These are phyloP conservation scores for Pyrenophora seminiperda DNA, from an alignment of 2,329 filamentous ascomycete species.

Conservation along the genomic window DNA sequence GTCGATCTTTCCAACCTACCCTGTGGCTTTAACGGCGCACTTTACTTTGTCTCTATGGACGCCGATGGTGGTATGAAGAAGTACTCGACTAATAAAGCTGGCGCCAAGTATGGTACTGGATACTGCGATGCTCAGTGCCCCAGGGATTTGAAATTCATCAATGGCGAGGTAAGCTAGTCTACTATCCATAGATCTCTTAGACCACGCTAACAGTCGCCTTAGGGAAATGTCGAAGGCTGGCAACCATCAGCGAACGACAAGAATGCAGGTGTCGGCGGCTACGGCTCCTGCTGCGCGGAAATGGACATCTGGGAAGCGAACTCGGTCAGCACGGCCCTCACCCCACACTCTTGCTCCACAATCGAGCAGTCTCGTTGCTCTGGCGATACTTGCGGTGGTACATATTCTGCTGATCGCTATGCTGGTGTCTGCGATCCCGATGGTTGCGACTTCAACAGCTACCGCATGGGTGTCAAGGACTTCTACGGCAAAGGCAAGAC, in stretches of 20 bases:
- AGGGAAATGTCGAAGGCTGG: constrained; percentile 62
- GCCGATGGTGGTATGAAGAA: constrained; percentile 62
- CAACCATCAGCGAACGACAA: constrained; percentile 57
- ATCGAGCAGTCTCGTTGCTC: constrained; percentile 59
- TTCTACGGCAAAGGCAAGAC: constrained; percentile 65
- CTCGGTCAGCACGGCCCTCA: constrained; percentile 65
- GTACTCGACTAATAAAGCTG: constrained; percentile 54
- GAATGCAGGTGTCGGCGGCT: constrained; percentile 58
- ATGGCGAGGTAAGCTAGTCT: constrained; percentile 47
- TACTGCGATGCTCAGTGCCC: constrained; percentile 46
- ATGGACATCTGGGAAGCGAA: constrained; percentile 72
- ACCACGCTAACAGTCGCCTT: neutral
- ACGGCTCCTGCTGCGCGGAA: constrained; percentile 67
- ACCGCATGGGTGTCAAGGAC: constrained; percentile 65
- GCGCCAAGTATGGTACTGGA: constrained; percentile 59
- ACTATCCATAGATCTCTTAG: neutral
- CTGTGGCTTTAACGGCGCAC: constrained; percentile 69
- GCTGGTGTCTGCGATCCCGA: constrained; percentile 68
- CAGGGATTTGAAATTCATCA: constrained; percentile 56
- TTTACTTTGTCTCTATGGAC: constrained; percentile 61
- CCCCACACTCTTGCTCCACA: constrained; percentile 66
- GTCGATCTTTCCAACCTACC: constrained; percentile 62
- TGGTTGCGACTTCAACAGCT: constrained; percentile 66
- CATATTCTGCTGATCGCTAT: constrained; percentile 62
- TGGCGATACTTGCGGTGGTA: constrained; percentile 52